These are phyloP conservation scores for Prasinococcaceae sp. DNA, from an alignment of 139 green algal genomes.

Conservation along the genomic window DNA sequence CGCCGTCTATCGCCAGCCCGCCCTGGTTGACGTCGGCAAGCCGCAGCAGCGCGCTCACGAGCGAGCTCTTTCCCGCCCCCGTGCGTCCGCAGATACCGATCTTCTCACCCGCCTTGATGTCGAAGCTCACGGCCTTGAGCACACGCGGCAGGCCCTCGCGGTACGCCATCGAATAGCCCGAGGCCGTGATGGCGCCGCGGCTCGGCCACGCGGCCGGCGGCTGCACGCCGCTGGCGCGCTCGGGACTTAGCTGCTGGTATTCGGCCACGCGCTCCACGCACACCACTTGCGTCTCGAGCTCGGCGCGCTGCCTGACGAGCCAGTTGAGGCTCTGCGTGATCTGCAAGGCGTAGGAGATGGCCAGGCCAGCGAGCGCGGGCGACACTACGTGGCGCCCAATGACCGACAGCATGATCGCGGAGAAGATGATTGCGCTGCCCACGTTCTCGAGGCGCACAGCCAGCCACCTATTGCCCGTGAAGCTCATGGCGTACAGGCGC, in stretches of 20 bases:
- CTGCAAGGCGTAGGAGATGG: slow-evolving; percentile 34
- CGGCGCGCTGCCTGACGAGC: slow-evolving; percentile 53
- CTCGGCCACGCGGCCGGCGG: too few species aligned
- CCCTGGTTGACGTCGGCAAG: slow-evolving; percentile 33
- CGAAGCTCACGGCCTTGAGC: slow-evolving; percentile 29
- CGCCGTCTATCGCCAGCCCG: slow-evolving; percentile 60
- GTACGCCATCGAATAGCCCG: too few species aligned
- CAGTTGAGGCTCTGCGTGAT: slow-evolving; percentile 73
- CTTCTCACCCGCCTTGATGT: slow-evolving; percentile 39
- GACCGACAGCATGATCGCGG: too few species aligned
- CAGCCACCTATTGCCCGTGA: slow-evolving; percentile 76
- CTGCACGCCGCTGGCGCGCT: too few species aligned
- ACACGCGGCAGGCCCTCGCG: slow-evolving; percentile 55
- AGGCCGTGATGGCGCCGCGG: too few species aligned
- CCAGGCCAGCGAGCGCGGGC: slow-evolving; percentile 19
- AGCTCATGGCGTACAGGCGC: slow-evolving; percentile 29
- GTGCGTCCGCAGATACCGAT: slow-evolving; percentile 55
- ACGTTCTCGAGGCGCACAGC: slow-evolving; percentile 79
- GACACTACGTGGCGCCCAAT: too few species aligned
- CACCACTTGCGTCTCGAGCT: slow-evolving; percentile 78
- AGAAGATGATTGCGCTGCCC: slow-evolving; percentile 48
- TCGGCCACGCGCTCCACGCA: slow-evolving; percentile 62
- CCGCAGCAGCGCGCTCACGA: slow-evolving; percentile 68
- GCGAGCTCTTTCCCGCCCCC: slow-evolving; percentile 64
- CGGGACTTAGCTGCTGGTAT: too few species aligned